phyloP scores from a whole-genome alignment of 2,329 filamentous ascomycete genomes.

The Niveomyces coronatus region DNA sequence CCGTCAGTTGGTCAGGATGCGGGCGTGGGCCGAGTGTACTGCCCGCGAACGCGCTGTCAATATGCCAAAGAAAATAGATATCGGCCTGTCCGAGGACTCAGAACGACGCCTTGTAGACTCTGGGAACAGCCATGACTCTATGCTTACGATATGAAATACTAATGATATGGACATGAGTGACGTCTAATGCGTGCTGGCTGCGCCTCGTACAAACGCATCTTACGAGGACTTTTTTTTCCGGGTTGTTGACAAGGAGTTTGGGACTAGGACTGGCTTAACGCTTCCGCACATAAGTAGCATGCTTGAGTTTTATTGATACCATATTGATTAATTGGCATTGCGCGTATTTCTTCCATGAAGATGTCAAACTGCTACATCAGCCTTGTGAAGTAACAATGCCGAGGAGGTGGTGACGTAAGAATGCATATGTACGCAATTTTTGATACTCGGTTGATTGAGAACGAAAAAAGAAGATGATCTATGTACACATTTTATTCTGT shows the following conservation, averaged over 20 bases:
- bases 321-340: not conserved
- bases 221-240: not conserved
- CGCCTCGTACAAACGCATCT: conserved; percentile 5
- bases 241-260: conserved; percentile 2
- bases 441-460: not conserved
- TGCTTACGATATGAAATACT: conserved; percentile 38
- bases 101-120: conserved; percentile 17
- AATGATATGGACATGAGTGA: conserved; percentile 10
- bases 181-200: conserved; percentile 12
- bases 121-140: conserved; percentile 38
- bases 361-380: too few relatives aligned
- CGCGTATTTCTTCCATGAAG: not conserved
- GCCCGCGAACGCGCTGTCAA: conserved; percentile 29
- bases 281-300: not conserved
- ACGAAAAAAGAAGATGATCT: conserved; percentile 4
- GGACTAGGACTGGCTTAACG: conserved; percentile 4
- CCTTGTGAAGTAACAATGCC: too few relatives aligned
- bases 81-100: conserved; percentile 28
- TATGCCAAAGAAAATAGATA: conserved; percentile 25
- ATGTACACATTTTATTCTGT: conserved; percentile 9
- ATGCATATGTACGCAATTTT: too few relatives aligned
- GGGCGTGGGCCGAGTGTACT: conserved; percentile 72
- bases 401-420: too few relatives aligned
- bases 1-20: conserved; percentile 66
- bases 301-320: not conserved